Evolutionary conservation across 768 basidiomycete species (phyloP).

Genomic region (Omphalotus guepiniiformis): DNA sequence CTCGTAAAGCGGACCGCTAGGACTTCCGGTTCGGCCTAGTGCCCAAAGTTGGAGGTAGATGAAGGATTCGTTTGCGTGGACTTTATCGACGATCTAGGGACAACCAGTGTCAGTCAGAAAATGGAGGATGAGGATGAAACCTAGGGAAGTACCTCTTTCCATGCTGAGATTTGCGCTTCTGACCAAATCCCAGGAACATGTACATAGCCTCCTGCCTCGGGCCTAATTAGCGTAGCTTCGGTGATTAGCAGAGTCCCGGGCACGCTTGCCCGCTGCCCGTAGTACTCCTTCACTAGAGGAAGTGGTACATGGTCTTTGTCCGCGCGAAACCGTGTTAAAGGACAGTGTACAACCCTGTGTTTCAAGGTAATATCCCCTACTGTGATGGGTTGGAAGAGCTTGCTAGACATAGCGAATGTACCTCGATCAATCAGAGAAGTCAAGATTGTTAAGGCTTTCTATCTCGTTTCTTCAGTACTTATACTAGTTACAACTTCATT

Average conservation of each 20-base stretch:
- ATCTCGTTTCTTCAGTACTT: no score
- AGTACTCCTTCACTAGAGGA: constrained; percentile 25
- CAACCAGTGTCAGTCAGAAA: not conserved
- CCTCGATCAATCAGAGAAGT: no score
- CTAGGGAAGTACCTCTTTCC: constrained; percentile 36
- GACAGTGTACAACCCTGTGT: constrained; percentile 33
- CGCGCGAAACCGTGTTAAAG: constrained; percentile 30
- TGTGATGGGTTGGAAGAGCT: constrained; percentile 25
- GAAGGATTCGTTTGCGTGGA: constrained; percentile 34
- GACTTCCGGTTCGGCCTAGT: constrained; percentile 44
- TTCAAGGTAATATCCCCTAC: constrained; percentile 21
- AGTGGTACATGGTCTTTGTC: constrained; percentile 18
- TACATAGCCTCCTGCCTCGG: constrained; percentile 19
- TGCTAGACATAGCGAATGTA: no score
- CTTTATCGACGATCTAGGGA: constrained; percentile 38
- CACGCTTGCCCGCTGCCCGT: constrained; percentile 26
- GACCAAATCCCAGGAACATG: constrained; percentile 36
- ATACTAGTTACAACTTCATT: no score
- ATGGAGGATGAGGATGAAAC: constrained; percentile 24
- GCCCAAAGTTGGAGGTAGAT: constrained; percentile 52
- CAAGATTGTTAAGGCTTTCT: no score
- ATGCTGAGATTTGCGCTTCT: constrained; percentile 37
- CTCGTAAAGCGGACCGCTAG: constrained; percentile 30
- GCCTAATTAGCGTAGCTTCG: constrained; percentile 37
- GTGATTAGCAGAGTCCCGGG: constrained; percentile 36